A percentile compares a stretch with the other conserved stretches of the same genome.
phyloP scores from a whole-genome alignment of 768 basidiomycete genomes.

The Suillus ampliporus region DNA sequence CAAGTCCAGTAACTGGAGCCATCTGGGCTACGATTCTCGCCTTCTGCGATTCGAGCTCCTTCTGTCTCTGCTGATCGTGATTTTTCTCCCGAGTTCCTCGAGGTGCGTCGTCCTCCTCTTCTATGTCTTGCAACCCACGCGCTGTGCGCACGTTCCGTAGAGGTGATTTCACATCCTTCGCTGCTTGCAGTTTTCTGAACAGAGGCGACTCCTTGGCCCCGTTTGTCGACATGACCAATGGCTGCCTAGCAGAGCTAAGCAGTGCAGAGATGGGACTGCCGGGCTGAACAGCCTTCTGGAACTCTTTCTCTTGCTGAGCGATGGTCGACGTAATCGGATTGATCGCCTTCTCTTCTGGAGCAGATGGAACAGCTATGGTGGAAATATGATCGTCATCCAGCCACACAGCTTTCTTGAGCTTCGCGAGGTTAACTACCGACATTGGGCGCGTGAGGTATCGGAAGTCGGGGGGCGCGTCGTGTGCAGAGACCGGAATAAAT shows the following conservation, averaged over 20 bases:
- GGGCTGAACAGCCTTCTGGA: constrained; percentile 94
- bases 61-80: constrained; percentile 52
- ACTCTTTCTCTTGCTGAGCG: constrained; percentile 92
- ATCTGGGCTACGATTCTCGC: constrained; percentile 94
- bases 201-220: constrained; percentile 41
- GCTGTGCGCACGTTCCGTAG: constrained; percentile 48
- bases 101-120: constrained; percentile 45
- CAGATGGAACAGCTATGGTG: constrained; percentile 49
- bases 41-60: constrained; percentile 90
- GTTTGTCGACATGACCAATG: constrained; percentile 71
- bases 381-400: constrained; percentile 67
- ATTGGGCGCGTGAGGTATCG: constrained; percentile 62
- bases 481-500: constrained; percentile 80
- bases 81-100: constrained; percentile 46
- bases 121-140: constrained; percentile 51
- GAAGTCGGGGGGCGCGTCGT: constrained; percentile 79
- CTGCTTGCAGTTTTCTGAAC: constrained; percentile 63
- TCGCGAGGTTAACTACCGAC: constrained; percentile 72
- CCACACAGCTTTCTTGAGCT: constrained; percentile 63
- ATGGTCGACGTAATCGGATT: constrained; percentile 64
- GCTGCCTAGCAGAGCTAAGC: constrained; percentile 87
- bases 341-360: constrained; percentile 27
- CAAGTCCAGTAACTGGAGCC: constrained; percentile 56
- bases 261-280: constrained; percentile 93
- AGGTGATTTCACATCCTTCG: constrained; percentile 55